phyloP scores from a whole-genome alignment of 805 yeast species.

The Vanderwaltozyma yarrowii region DNA sequence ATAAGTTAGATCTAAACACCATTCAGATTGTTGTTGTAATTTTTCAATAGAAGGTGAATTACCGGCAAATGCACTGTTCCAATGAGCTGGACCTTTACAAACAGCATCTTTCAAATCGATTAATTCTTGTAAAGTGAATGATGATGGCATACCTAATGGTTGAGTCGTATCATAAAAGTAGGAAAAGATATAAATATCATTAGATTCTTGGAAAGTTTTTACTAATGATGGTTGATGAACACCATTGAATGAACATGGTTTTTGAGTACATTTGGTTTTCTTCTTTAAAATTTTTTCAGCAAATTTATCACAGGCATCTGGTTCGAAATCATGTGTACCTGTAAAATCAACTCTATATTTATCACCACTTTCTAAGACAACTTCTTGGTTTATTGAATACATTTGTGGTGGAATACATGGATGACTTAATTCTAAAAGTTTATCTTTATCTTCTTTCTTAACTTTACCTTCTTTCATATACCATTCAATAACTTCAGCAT shows the following conservation, averaged over 20 bases:
- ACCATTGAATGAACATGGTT: slow-evolving; percentile 95
- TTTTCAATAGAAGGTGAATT: slow-evolving; percentile 57
- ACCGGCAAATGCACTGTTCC: slow-evolving; percentile 58
- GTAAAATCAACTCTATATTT: slow-evolving; percentile 46
- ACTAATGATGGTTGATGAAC: slow-evolving; percentile 90
- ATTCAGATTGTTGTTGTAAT: slow-evolving; percentile 70
- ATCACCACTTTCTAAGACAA: slow-evolving; percentile 41
- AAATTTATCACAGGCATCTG: slow-evolving; percentile 76
- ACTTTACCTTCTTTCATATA: slow-evolving; percentile 35
- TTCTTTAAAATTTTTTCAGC: slow-evolving; percentile 80
- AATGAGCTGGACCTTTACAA: slow-evolving; percentile 70
- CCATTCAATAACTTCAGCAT: slow-evolving; percentile 49
- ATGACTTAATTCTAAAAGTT: slow-evolving; percentile 43
- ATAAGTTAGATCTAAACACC: slow-evolving; percentile 90
- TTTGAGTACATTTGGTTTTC: slow-evolving; percentile 62
- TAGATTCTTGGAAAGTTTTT: slow-evolving; percentile 56
- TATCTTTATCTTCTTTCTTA: slow-evolving; percentile 30
- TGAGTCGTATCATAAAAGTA: slow-evolving; percentile 90
- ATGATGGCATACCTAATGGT: slow-evolving; percentile 89
- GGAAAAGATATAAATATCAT: slow-evolving; percentile 84
- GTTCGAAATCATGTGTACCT: slow-evolving; percentile 55
- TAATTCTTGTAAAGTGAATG: slow-evolving; percentile 80
- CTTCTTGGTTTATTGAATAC: slow-evolving; percentile 47
- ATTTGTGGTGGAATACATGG: slow-evolving; percentile 87
- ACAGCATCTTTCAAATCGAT: slow-evolving; percentile 72